Evolutionary conservation across 495 filamentous ascomycete genomes (phyloP).

Genomic region (Penicillium psychrofluorescens): DNA sequence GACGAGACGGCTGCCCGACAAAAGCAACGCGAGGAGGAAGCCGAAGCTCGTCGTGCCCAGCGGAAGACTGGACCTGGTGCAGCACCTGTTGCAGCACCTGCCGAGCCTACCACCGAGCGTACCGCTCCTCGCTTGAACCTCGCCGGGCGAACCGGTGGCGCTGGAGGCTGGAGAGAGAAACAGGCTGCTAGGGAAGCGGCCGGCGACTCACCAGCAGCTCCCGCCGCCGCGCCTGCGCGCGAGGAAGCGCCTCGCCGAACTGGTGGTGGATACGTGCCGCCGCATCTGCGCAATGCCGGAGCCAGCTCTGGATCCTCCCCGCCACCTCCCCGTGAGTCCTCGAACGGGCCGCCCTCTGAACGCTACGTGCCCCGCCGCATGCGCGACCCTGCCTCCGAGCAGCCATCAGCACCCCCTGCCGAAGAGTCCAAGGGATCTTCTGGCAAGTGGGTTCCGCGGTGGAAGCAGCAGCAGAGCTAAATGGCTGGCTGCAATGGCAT

Average conservation of each 20-base stretch:
- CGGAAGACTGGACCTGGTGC: slow-evolving; percentile 29
- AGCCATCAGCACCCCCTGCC: slow-evolving; percentile 11
- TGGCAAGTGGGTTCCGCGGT: slow-evolving; percentile 38
- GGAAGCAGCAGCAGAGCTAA: slow-evolving; percentile 38
- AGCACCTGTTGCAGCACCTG: slow-evolving; percentile 25
- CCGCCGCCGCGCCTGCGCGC: slow-evolving; percentile 20
- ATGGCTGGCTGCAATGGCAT: slow-evolving; percentile 5
- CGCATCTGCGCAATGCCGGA: slow-evolving; percentile 33
- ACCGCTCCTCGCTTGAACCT: slow-evolving; percentile 62
- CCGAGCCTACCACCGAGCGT: slow-evolving; percentile 46
- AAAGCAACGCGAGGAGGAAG: slow-evolving; percentile 62
- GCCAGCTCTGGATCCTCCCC: slow-evolving; percentile 25
- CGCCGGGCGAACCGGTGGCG: slow-evolving; percentile 44
- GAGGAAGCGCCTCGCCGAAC: slow-evolving; percentile 28
- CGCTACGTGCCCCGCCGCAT: slow-evolving; percentile 31
- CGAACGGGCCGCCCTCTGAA: slow-evolving; percentile 20
- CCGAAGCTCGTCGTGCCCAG: slow-evolving; percentile 48
- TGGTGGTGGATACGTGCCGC: slow-evolving; percentile 44
- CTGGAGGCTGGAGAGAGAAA: slow-evolving; percentile 79
- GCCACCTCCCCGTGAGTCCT: slow-evolving; percentile 17
- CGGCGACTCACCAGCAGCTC: slow-evolving; percentile 20
- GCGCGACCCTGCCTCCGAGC: slow-evolving; percentile 24
- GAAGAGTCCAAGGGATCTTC: slow-evolving; percentile 22
- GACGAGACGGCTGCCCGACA: slow-evolving; percentile 60
- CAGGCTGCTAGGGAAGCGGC: slow-evolving; percentile 56